Base-by-base conservation (phyloP, 768 basidiomycete species). In the Xerocomellus amylosporus region DNA sequence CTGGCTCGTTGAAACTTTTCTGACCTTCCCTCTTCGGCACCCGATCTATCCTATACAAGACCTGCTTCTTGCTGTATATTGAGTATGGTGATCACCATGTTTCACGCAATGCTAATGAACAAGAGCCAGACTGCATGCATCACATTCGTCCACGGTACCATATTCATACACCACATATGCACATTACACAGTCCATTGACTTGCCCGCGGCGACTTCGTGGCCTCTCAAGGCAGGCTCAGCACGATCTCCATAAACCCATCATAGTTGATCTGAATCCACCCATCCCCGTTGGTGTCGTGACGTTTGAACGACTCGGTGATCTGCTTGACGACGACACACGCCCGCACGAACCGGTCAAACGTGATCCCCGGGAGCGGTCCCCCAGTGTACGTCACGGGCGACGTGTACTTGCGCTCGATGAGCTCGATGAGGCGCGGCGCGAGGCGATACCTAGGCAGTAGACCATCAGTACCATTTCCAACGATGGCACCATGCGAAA, bases 341-440 rank as follows among this genome's bases (percentile, higher is more conserved):
- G 88, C 88, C 51, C 90, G 82, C 24, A 93, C 87, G 75, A 93
- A 93, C 58, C 90, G 86, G 68, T 92, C 91, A 64, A 93, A 93
- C 5, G 84, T 80, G 73, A 93, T 90, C 0, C 88, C 88, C 1
- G 78, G 73, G n/a, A 60, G 56, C 3, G 75, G 68, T 4, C 62
- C 72, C 1, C 69, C 71, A 33, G 65, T 64, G 37, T 65, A 68
- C 33, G 64, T 63, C 13, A 74, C 58, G 24, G 74, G 67, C 17
- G 77, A 70, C 38, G 82, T 86, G 64, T 91, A 94, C 79, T 94
- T 94, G 74, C 74, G 78, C 68, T 88, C 82, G 31, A 93, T 74
- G 17, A 91, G 78, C 24, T 74, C 69, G 40, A 93, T 73, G 26
- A 91, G 73, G 8, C 72, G 76, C 1, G 90, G 89, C 13, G 80